Evolutionary conservation across 2,329 filamentous ascomycete genomes (phyloP).

Genomic region (Macroventuria anomochaeta): DNA sequence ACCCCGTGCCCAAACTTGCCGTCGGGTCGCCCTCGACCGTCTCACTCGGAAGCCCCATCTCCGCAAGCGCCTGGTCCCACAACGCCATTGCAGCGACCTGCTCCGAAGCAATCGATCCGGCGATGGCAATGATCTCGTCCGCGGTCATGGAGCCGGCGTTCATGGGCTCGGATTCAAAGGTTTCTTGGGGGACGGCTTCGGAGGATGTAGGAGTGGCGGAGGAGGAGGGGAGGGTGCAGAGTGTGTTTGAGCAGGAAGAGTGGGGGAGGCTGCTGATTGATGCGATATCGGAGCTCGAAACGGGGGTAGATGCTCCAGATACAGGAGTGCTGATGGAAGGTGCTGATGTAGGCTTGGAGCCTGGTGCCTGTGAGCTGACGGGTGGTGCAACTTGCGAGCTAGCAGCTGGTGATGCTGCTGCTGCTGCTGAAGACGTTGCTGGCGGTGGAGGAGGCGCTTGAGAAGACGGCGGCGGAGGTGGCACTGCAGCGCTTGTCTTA

Average conservation of each 20-base stretch:
- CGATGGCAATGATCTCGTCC: conserved; percentile 8
- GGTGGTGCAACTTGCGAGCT: neutral
- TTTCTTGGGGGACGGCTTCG: conserved; percentile 3
- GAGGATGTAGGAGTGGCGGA: conserved; percentile 5
- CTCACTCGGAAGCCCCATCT: conserved; percentile 9
- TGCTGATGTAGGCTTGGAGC: neutral
- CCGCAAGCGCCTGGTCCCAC: conserved; percentile 10
- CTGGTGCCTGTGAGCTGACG: neutral
- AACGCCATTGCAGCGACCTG: conserved; percentile 3
- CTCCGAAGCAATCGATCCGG: conserved; percentile 1
- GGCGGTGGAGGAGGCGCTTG: neutral
- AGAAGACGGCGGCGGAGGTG: neutral
- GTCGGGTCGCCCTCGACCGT: conserved; percentile 2
- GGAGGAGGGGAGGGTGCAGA: conserved; percentile 11
- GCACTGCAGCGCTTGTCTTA: conserved; percentile 3
- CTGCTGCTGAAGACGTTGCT: neutral
- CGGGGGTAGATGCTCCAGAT: neutral
- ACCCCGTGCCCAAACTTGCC: conserved; percentile 9
- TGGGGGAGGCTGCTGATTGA: neutral
- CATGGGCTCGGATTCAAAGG: conserved; percentile 18
- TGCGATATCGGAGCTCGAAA: neutral
- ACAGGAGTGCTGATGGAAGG: neutral
- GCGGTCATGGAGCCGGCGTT: conserved; percentile 13
- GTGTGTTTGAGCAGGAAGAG: conserved; percentile 17
- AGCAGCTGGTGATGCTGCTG: neutral